Conservation (phyloP, 352 stramenopile genomes). For the Blastocystis hominis region DNA sequence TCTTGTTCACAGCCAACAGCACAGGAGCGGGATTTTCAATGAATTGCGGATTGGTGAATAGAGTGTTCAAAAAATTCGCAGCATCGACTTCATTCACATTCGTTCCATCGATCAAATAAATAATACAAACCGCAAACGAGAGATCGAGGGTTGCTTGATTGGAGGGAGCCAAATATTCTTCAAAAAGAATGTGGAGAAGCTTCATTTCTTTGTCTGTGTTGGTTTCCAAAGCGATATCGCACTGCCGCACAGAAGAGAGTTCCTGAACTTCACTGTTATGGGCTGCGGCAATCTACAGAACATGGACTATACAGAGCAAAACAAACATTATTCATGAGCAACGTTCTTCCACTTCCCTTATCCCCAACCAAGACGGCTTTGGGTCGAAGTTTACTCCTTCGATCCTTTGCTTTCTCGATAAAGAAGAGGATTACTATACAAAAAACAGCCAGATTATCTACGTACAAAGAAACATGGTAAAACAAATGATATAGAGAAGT, state of each 20-base stretch:
- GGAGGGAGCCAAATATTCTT: background rate
- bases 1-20: conserved; percentile 37
- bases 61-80: background rate
- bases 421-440: conserved; percentile 2
- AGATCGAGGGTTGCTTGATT: background rate
- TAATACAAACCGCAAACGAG: background rate
- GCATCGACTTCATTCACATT: background rate
- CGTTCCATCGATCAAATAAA: conserved; percentile 2
- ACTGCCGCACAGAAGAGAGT: background rate
- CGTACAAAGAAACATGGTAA: background rate
- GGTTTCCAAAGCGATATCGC: background rate
- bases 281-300: background rate
- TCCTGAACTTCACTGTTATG: background rate
- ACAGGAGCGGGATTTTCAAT: background rate
- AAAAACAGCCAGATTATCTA: background rate
- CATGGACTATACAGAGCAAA: background rate
- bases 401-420: background rate
- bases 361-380: conserved; percentile 10
- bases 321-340: background rate
- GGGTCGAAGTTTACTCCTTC: background rate
- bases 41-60: conserved; percentile 2
- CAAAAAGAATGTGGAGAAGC: background rate
- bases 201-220: conserved; percentile 24
- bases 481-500: background rate
- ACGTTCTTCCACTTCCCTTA: background rate